A percentile compares a stretch with the other conserved stretches of the same genome.
Conservation (phyloP, 495 filamentous ascomycete species). For the Penicillium coffeae region DNA sequence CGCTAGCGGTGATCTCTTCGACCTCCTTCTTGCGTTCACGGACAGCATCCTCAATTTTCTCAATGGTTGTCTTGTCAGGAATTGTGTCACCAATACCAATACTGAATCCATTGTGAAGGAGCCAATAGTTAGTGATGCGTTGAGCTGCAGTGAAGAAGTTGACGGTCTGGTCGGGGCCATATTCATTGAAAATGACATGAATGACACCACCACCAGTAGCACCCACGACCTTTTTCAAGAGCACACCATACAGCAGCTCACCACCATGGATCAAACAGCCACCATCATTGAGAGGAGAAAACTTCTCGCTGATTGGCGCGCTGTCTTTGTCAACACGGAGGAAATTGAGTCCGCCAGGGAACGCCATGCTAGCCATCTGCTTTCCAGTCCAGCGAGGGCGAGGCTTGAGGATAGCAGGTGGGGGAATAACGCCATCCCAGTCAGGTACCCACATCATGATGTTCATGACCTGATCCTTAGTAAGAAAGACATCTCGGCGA, state of each 20-base stretch:
- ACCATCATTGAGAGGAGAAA: constrained; percentile 68
- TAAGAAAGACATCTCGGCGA: constrained; percentile 86
- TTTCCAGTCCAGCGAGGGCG: constrained; percentile 97
- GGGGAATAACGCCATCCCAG: constrained; percentile 93
- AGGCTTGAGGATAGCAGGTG: constrained; percentile 87
- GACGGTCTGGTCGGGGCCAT: constrained; percentile 76
- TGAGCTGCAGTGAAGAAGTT: constrained; percentile 94
- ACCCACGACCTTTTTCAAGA: constrained; percentile 92
- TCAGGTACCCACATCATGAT: constrained; percentile 93
- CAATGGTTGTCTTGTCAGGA: constrained; percentile 76
- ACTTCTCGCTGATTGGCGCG: constrained; percentile 49
- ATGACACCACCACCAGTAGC: constrained; percentile 82
- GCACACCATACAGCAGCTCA: constrained; percentile 82
- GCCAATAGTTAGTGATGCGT: constrained; percentile 92
- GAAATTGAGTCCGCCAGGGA: constrained; percentile 83
- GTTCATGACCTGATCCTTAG: constrained; percentile 89
- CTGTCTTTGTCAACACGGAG: constrained; percentile 55
- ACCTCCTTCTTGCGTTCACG: constrained; percentile 77
- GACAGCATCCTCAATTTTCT: constrained; percentile 77
- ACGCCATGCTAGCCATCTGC: constrained; percentile 90
- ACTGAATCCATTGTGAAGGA: constrained; percentile 95
- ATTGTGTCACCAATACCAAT: constrained; percentile 99
- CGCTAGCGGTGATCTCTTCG: constrained; percentile 62
- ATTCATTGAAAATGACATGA: constrained; percentile 95
- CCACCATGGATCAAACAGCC: constrained; percentile 80